A percentile compares a stretch with the other conserved stretches of the same genome.
Evolutionary conservation across 768 basidiomycete genomes (phyloP).

Genomic region (Hericium erinaceus): DNA sequence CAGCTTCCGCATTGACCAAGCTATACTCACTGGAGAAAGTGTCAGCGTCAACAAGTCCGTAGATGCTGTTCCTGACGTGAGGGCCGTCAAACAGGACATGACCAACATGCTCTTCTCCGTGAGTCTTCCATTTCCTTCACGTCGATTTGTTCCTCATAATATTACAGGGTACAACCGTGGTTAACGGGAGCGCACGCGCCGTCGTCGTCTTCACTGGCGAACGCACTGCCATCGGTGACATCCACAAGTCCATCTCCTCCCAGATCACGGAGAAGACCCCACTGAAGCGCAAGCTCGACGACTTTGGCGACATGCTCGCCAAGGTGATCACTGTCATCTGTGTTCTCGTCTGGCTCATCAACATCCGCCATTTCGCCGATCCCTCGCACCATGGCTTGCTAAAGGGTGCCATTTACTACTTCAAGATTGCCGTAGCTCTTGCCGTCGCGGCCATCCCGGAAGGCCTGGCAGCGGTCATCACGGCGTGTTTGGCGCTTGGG

Average conservation of each 20-base stretch:
- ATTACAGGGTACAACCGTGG: constrained; percentile 84
- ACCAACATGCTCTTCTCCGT: constrained; percentile 93
- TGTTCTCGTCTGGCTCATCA: constrained; percentile 95
- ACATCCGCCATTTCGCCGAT: constrained; percentile 93
- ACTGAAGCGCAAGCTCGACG: constrained; percentile 92
- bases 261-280: constrained; percentile 96
- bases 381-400: constrained; percentile 84
- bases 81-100: constrained; percentile 97
- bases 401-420: constrained; percentile 95
- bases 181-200: constrained; percentile 84
- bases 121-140: constrained; percentile 18
- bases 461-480: constrained; percentile 96
- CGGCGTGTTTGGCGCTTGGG: constrained; percentile 90
- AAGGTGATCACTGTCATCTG: constrained; percentile 98
- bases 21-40: constrained; percentile 93
- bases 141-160: neutral
- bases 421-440: constrained; percentile 97
- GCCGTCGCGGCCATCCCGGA: constrained; percentile 99
- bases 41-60: constrained; percentile 77
- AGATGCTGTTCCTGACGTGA: constrained; percentile 55
- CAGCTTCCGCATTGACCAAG: constrained; percentile 92
- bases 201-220: constrained; percentile 83
- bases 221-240: constrained; percentile 90
- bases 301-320: constrained; percentile 95
- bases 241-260: constrained; percentile 90